Base-by-base conservation (phyloP, 257 asterid species). In the Catharanthus roseus region DNA sequence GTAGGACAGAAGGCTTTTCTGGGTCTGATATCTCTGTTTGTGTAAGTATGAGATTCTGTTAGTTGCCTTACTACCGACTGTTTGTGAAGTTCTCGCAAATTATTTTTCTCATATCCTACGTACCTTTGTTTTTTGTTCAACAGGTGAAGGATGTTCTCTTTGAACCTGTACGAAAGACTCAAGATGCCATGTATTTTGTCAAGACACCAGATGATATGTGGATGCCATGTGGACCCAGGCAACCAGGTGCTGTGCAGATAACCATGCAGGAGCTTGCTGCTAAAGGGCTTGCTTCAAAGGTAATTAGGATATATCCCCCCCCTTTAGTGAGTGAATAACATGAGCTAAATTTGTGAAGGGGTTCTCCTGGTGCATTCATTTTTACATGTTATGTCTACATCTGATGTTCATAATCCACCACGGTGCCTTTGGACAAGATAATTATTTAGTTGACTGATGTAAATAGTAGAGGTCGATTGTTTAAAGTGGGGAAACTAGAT, bases 161-260 rank as follows among this genome's bases (percentile, higher is more conserved):
- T 77, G 97, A 95, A 72, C 99, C 99, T 51, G 95, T 95, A 49
- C 95, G 99, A 21, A 95, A 95, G 79, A 95, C 99, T 0, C 99
- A 95, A 79, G 99, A 91, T 73, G 97, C 99, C 24, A 89, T 86
- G 95, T 85, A 78, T 83, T 95, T 95, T 72, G 50, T 78, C 15
- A 83, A 89, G 79, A 68, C 82, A 63, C 72, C 96, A 75, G 72
- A 82, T 76, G 97, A 81, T 23, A 72, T 73, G 44, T 91, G 89
- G 95, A 73, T 85, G 77, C 99, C 99, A 70, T 95, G 99, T 74
- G 99, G 96, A 60, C 96, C 99, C 36, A 95, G 86, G 84, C 95
- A 88, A 77, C 78, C 77, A 3, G 95, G 93, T 71, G 96, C 97
- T 1, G 68, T 89, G 79, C 97, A 89, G 85, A 85, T 82, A 74